Evolutionary conservation across 2,329 filamentous ascomycete genomes (phyloP).

Genomic region (Parastagonospora avenae): DNA sequence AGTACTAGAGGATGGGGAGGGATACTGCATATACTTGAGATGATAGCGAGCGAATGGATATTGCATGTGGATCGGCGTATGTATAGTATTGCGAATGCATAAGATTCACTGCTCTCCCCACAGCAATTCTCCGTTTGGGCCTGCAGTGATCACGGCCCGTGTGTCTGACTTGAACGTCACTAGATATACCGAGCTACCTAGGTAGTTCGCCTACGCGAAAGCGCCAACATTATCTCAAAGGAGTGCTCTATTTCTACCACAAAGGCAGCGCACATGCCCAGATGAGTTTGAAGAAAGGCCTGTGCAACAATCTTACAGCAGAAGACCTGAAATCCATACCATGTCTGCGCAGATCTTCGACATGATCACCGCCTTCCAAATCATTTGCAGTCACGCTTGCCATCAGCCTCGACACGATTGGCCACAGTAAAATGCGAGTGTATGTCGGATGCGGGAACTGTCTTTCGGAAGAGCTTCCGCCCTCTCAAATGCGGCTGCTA

Average conservation of each 20-base stretch:
- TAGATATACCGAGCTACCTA: no score
- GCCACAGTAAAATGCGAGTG: neutral
- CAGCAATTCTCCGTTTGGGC: no score
- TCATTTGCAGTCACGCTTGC: neutral
- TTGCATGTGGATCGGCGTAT: slow-evolving; percentile 7
- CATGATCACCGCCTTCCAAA: neutral
- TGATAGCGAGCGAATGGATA: neutral
- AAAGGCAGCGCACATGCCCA: no score
- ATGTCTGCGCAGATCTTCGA: no score
- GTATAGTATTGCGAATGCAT: slow-evolving; percentile 18
- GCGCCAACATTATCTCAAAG: no score
- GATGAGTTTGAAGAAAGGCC: no score
- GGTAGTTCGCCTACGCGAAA: neutral
- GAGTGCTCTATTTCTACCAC: no score
- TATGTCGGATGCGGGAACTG: neutral
- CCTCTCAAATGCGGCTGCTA: neutral
- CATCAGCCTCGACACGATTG: neutral
- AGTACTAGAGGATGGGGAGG: slow-evolving; percentile 48
- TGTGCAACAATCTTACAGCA: no score
- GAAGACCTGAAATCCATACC: neutral
- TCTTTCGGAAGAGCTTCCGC: slow-evolving; percentile 14
- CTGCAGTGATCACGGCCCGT: no score
- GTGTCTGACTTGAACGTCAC: no score
- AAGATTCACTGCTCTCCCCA: slow-evolving; percentile 10
- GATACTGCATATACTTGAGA: slow-evolving; percentile 1